phyloP scores from a whole-genome alignment of 768 basidiomycete species.

The Exidia glandulosa region DNA sequence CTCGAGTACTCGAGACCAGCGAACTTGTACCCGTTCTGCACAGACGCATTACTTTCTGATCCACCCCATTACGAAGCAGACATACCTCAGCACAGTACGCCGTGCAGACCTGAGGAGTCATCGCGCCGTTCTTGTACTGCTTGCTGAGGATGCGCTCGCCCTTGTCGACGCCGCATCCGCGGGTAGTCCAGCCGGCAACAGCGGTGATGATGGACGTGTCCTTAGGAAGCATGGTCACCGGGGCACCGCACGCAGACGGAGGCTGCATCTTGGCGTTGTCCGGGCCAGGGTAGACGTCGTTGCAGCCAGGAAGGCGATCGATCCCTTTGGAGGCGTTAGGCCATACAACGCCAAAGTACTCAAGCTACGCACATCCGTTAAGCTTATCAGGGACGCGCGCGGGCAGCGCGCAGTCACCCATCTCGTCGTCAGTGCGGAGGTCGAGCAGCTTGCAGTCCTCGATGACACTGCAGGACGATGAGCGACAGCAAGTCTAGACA shows the following conservation, averaged over 20 bases:
- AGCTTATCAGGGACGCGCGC: slow-evolving; percentile 10
- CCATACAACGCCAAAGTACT: too few species aligned
- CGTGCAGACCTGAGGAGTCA: background rate
- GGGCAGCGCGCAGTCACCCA: slow-evolving; percentile 6
- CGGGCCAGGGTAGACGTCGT: slow-evolving; percentile 7
- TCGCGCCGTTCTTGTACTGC: background rate
- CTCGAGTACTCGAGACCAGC: slow-evolving; percentile 18
- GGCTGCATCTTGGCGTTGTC: background rate
- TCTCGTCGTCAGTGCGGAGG: slow-evolving; percentile 3
- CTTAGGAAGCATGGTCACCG: background rate
- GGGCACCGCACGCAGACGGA: background rate
- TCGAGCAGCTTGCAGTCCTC: slow-evolving; percentile 7
- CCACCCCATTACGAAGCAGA: too few species aligned
- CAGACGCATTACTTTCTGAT: too few species aligned
- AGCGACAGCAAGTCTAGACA: too few species aligned
- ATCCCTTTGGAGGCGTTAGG: background rate
- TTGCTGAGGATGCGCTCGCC: background rate
- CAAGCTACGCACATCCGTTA: slow-evolving; percentile 1
- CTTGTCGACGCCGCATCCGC: background rate
- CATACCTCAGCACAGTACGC: background rate
- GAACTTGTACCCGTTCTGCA: slow-evolving; percentile 12
- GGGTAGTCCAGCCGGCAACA: background rate
- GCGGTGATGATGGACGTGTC: background rate
- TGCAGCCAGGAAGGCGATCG: slow-evolving; percentile 11
- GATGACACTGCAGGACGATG: too few species aligned